Evolutionary conservation across 768 basidiomycete genomes (phyloP).

Genomic region (Serendipita indica): DNA sequence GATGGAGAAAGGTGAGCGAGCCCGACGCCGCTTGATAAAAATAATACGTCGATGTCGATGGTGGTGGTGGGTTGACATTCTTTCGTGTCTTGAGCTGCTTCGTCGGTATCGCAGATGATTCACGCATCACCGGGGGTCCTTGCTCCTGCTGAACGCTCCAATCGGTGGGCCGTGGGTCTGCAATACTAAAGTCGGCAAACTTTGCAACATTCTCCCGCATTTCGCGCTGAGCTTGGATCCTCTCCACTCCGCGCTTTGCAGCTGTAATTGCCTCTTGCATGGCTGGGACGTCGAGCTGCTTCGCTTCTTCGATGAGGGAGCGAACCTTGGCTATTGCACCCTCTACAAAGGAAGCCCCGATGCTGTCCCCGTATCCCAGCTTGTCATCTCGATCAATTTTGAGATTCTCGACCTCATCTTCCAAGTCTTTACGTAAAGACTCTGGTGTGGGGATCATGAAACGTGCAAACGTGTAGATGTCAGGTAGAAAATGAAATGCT

Average conservation of each 20-base stretch:
- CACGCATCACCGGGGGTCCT: neutral
- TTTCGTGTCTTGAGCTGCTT: conserved; percentile 27
- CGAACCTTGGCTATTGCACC: conserved; percentile 60
- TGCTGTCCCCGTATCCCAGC: conserved; percentile 51
- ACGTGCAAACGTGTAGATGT: conserved; percentile 72
- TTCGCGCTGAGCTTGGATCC: conserved; percentile 29
- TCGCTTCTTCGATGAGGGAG: conserved; percentile 67
- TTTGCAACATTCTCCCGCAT: neutral
- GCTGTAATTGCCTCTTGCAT: conserved; percentile 52
- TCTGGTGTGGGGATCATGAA: conserved; percentile 93
- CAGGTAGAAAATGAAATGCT: conserved; percentile 91
- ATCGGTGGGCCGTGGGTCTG: neutral
- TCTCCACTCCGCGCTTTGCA: conserved; percentile 39
- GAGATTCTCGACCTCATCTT: conserved; percentile 57
- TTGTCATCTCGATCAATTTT: conserved; percentile 52
- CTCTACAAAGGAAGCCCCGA: conserved; percentile 68
- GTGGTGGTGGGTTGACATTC: conserved; percentile 76
- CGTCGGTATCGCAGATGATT: conserved; percentile 10
- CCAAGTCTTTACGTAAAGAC: conserved; percentile 63
- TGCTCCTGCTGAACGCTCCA: neutral
- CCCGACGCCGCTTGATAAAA: conserved; percentile 94
- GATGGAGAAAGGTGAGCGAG: conserved; percentile 82
- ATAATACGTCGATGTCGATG: conserved; percentile 79
- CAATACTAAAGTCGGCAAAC: neutral
- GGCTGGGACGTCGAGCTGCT: conserved; percentile 54